These are phyloP conservation scores for Tarenaya hassleriana DNA, from an alignment of 345 rosid species.

Conservation along the genomic window DNA sequence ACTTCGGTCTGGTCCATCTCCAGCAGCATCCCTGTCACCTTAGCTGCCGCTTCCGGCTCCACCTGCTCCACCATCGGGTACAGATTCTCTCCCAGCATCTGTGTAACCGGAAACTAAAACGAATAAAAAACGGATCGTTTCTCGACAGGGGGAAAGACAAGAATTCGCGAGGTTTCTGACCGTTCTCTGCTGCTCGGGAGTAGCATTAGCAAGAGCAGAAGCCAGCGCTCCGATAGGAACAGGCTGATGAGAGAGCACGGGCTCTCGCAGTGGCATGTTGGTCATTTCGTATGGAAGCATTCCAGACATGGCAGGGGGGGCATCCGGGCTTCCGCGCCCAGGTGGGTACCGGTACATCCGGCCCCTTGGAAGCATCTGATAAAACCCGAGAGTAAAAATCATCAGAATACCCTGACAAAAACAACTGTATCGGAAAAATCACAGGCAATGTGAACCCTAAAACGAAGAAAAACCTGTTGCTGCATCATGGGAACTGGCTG, in stretches of 20 bases:
- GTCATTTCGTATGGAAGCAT: slow-evolving; percentile 75
- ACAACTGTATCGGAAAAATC: neutral
- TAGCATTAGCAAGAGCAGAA: slow-evolving; percentile 78
- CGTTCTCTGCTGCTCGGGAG: slow-evolving; percentile 85
- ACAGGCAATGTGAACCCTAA: neutral
- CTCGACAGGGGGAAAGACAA: too few species aligned
- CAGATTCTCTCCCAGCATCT: slow-evolving; percentile 59
- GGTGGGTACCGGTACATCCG: slow-evolving; percentile 71
- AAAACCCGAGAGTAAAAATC: neutral
- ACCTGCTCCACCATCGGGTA: slow-evolving; percentile 61
- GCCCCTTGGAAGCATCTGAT: slow-evolving; percentile 73
- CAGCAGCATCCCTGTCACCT: slow-evolving; percentile 57
- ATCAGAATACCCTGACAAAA: neutral
- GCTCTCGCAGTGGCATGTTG: slow-evolving; percentile 55
- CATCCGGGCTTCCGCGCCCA: slow-evolving; percentile 84
- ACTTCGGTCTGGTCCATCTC: slow-evolving; percentile 65
- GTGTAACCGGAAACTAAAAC: too few species aligned
- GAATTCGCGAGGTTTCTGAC: slow-evolving; percentile 30
- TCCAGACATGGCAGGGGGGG: slow-evolving; percentile 39
- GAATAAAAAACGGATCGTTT: too few species aligned
- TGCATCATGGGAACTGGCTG: slow-evolving; percentile 71
- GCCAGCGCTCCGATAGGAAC: slow-evolving; percentile 84
- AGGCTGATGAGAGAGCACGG: slow-evolving; percentile 48
- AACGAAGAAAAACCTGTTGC: slow-evolving; percentile 61
- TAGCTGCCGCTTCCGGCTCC: slow-evolving; percentile 42